These are phyloP conservation scores for Nissolia schottii DNA, from an alignment of 306 rosid genomes.

Conservation along the genomic window DNA sequence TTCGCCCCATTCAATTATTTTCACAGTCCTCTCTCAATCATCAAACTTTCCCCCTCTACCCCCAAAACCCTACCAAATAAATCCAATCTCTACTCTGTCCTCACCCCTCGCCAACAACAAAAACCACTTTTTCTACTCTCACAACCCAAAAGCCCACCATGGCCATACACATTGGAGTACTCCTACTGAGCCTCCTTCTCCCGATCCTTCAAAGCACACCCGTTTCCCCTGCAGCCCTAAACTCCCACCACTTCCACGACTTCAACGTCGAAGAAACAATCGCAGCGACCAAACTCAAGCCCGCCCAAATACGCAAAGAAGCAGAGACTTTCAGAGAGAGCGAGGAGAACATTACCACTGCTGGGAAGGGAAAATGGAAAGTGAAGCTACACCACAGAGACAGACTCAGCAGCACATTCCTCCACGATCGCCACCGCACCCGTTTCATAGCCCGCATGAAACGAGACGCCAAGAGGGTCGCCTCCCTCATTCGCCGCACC, in stretches of 20 bases:
- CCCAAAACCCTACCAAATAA: neutral
- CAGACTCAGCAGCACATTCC: neutral
- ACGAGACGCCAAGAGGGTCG: constrained; percentile 54
- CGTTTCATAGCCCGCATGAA: constrained; percentile 46
- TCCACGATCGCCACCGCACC: neutral
- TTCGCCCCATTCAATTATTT: neutral
- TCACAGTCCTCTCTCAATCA: neutral
- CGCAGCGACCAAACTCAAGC: neutral
- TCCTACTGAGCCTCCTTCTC: neutral
- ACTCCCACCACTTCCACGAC: constrained; percentile 11
- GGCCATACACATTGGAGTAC: neutral
- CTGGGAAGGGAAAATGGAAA: constrained; percentile 30
- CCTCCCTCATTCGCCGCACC: constrained; percentile 30
- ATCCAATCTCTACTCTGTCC: no score
- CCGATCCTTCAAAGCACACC: neutral
- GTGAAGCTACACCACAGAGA: constrained; percentile 66
- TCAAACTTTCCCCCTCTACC: no score
- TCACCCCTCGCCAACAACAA: neutral
- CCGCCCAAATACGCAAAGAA: neutral
- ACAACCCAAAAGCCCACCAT: neutral
- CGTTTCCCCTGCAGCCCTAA: neutral
- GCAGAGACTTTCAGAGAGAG: neutral
- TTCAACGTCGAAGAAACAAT: constrained; percentile 30
- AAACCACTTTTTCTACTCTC: neutral
- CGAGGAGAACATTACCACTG: neutral